Evolutionary conservation across 1,284 basidiomycete species (phyloP).

Genomic region (Ustilago cynodontis): DNA sequence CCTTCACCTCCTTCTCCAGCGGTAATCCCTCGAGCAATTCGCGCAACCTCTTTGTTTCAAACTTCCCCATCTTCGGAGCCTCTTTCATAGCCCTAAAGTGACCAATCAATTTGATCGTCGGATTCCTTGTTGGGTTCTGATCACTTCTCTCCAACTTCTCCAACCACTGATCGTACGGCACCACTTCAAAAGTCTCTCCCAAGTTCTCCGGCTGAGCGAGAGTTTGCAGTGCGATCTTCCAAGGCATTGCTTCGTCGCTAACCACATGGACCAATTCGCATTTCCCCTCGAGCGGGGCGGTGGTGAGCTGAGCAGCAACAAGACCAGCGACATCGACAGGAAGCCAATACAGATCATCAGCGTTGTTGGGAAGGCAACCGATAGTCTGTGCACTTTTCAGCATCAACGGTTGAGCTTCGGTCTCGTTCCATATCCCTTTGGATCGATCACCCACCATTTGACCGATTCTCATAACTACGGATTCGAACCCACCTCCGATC

Average conservation of each 20-base stretch:
- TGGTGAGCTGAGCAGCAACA: conserved; percentile 74
- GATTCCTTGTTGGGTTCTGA: conserved; percentile 72
- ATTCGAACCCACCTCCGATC: conserved; percentile 37
- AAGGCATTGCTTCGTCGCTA: conserved; percentile 52
- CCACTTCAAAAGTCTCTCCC: conserved; percentile 82
- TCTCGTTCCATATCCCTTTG: conserved; percentile 76
- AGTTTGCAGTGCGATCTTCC: conserved; percentile 76
- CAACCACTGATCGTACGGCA: conserved; percentile 77
- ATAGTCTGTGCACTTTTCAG: conserved; percentile 72
- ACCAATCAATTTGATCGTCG: conserved; percentile 73
- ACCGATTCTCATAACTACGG: conserved; percentile 69
- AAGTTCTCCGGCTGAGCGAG: conserved; percentile 72
- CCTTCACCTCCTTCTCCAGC: conserved; percentile 1
- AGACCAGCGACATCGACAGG: conserved; percentile 75
- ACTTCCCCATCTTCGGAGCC: conserved; percentile 7
- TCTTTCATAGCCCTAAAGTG: conserved; percentile 71
- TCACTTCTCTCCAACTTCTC: conserved; percentile 72
- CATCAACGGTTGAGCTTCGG: conserved; percentile 73
- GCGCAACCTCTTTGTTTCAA: conserved; percentile 24
- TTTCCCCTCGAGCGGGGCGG: conserved; percentile 22
- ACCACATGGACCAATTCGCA: conserved; percentile 31
- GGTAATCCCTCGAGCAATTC: conserved; percentile 13
- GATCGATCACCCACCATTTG: conserved; percentile 75
- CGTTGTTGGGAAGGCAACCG: conserved; percentile 73
- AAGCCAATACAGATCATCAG: conserved; percentile 75